phyloP scores from a whole-genome alignment of 2,329 filamentous ascomycete genomes.

The Pestalotiopsis sp. region DNA sequence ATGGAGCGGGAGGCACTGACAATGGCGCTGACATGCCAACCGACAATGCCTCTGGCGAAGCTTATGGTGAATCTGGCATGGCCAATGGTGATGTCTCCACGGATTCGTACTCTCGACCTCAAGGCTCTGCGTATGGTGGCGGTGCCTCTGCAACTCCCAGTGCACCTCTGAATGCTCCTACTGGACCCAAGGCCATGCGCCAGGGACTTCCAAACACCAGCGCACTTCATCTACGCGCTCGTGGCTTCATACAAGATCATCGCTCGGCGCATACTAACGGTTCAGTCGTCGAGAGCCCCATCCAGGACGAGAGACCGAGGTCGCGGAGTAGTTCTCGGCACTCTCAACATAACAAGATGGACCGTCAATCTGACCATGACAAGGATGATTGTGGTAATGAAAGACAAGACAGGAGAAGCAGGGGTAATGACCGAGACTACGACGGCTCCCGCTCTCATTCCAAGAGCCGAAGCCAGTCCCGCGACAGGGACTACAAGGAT shows the following conservation, averaged over 20 bases:
- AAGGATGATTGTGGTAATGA: slow-evolving; percentile 28
- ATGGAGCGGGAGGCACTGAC: slow-evolving; percentile 21
- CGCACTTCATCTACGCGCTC: slow-evolving; percentile 64
- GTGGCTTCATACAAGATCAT: slow-evolving; percentile 48
- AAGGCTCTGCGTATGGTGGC: slow-evolving; percentile 26
- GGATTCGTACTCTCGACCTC: slow-evolving; percentile 28
- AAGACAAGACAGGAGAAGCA: slow-evolving; percentile 19
- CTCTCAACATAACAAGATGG: slow-evolving; percentile 43
- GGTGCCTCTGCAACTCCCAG: slow-evolving; percentile 33
- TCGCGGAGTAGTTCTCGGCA: slow-evolving; percentile 54
- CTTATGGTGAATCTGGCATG: slow-evolving; percentile 30
- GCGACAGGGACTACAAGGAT: slow-evolving; percentile 48
- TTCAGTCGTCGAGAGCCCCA: slow-evolving; percentile 33
- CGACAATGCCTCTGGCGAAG: slow-evolving; percentile 26
- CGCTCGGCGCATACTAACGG: slow-evolving; percentile 33
- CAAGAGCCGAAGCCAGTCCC: slow-evolving; percentile 39
- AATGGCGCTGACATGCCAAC: slow-evolving; percentile 29
- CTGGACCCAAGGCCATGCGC: slow-evolving; percentile 92
- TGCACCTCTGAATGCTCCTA: slow-evolving; percentile 75
- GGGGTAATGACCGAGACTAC: slow-evolving; percentile 32
- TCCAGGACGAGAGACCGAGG: slow-evolving; percentile 34
- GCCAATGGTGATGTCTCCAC: slow-evolving; percentile 38
- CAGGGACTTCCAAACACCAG: slow-evolving; percentile 85
- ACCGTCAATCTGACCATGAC: slow-evolving; percentile 39
- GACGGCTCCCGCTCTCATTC: slow-evolving; percentile 34